phyloP scores from a whole-genome alignment of 306 rosid genomes.

The Alnus glutinosa region DNA sequence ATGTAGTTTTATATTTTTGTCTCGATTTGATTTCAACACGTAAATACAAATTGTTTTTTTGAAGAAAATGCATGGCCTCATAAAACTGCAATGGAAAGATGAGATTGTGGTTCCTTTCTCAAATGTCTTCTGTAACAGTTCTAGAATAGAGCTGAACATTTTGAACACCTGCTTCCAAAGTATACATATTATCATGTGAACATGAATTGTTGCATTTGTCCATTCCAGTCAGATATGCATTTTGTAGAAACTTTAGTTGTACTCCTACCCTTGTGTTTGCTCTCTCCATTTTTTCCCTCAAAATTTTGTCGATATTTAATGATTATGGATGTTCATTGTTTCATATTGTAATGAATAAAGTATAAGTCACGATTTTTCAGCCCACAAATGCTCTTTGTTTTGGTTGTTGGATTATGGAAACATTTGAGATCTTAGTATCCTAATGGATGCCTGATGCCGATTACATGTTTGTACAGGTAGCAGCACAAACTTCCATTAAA shows the following conservation, averaged over 20 bases:
- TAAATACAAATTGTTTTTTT: background rate
- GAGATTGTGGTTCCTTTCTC: background rate
- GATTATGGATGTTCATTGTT: background rate
- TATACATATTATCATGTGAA: background rate
- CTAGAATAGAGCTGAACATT: background rate
- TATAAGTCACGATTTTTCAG: background rate
- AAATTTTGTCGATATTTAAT: too few relatives aligned
- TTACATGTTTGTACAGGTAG: constrained; percentile 52
- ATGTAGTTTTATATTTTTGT: too few relatives aligned
- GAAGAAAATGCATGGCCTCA: background rate
- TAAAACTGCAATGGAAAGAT: background rate
- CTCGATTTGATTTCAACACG: too few relatives aligned
- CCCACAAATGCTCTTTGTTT: background rate
- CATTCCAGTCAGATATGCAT: background rate
- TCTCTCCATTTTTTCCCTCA: background rate
- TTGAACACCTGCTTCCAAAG: background rate
- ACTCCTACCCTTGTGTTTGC: background rate
- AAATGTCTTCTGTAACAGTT: background rate
- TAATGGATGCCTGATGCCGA: constrained; percentile 25
- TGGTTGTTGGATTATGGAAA: background rate
- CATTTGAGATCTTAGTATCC: constrained; percentile 1
- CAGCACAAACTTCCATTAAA: constrained; percentile 80
- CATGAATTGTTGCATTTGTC: background rate
- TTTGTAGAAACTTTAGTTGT: background rate
- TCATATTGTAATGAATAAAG: background rate